These are phyloP conservation scores for Calocera cornea DNA, from an alignment of 768 basidiomycete species.

Conservation along the genomic window DNA sequence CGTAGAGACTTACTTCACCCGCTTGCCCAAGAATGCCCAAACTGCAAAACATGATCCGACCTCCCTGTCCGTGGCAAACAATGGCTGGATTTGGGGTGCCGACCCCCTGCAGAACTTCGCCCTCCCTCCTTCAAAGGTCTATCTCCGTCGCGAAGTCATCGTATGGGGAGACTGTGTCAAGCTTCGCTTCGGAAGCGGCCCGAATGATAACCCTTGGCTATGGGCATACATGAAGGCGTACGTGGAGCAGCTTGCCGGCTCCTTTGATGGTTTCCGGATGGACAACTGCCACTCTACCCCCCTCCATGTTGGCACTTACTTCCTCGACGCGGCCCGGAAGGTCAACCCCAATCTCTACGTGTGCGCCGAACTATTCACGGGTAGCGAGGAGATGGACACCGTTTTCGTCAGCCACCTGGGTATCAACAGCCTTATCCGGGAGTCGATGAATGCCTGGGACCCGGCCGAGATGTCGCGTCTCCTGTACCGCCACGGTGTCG, in stretches of 20 bases:
- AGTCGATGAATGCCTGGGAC: constrained; percentile 84
- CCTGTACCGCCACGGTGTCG: constrained; percentile 79
- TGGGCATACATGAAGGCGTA: constrained; percentile 87
- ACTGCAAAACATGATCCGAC: constrained; percentile 34
- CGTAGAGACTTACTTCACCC: constrained; percentile 87
- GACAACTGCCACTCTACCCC: constrained; percentile 99
- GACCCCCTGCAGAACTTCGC: constrained; percentile 94
- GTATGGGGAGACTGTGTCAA: constrained; percentile 99
- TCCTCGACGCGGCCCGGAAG: constrained; percentile 82
- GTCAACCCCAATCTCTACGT: constrained; percentile 89
- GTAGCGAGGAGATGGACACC: constrained; percentile 84
- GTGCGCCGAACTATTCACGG: constrained; percentile 94
- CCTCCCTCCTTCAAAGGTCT: constrained; percentile 79
- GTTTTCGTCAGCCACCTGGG: constrained; percentile 85
- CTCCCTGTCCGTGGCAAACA: constrained; percentile 79
- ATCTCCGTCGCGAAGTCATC: constrained; percentile 90
- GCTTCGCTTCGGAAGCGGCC: constrained; percentile 75
- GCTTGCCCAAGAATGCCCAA: constrained; percentile 37
- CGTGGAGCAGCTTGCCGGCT: constrained; percentile 60
- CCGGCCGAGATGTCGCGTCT: constrained; percentile 82
- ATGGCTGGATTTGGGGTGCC: constrained; percentile 98
- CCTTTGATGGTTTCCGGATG: constrained; percentile 92
- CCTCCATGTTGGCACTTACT: constrained; percentile 82
- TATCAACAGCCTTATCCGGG: constrained; percentile 84
- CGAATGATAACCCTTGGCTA: constrained; percentile 78